These are phyloP conservation scores for Thielaviopsis musarum DNA, from an alignment of 2,329 filamentous ascomycete genomes.

Conservation along the genomic window DNA sequence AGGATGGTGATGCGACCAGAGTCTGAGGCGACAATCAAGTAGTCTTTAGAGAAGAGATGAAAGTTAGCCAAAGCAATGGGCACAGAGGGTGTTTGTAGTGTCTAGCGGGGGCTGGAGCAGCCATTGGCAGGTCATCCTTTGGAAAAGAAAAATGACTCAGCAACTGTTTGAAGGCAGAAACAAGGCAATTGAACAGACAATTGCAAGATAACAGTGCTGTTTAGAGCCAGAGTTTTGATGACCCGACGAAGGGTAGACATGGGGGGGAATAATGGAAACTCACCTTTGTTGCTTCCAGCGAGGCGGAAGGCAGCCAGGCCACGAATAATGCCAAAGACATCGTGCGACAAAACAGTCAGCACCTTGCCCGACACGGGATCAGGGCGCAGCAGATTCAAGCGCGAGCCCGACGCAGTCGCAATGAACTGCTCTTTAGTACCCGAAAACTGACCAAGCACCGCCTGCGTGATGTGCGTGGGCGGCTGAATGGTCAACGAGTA, in stretches of 20 bases:
- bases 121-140: background rate
- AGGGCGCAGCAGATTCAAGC: slow-evolving; percentile 72
- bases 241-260: background rate
- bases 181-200: background rate
- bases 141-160: background rate
- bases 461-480: slow-evolving; percentile 75
- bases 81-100: background rate
- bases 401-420: slow-evolving; percentile 79
- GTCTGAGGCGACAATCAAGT: slow-evolving; percentile 87
- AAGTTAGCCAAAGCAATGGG: slow-evolving; percentile 16
- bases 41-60: slow-evolving; percentile 43
- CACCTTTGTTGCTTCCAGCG: slow-evolving; percentile 92
- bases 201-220: background rate
- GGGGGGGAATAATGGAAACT: slow-evolving; percentile 25
- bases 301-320: slow-evolving; percentile 77
- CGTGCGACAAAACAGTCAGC: slow-evolving; percentile 70
- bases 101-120: background rate
- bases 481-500: slow-evolving; percentile 94
- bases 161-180: background rate
- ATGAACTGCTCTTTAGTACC: slow-evolving; percentile 97
- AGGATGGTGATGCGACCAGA: slow-evolving; percentile 89
- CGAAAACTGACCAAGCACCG: slow-evolving; percentile 85
- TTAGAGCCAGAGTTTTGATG: background rate
- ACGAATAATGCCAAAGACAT: slow-evolving; percentile 92
- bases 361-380: slow-evolving; percentile 77